A percentile compares a stretch with the other conserved stretches of the same genome.
Evolutionary conservation across 2,329 filamentous ascomycete genomes (phyloP).

Genomic region (Monilinia fructigena): DNA sequence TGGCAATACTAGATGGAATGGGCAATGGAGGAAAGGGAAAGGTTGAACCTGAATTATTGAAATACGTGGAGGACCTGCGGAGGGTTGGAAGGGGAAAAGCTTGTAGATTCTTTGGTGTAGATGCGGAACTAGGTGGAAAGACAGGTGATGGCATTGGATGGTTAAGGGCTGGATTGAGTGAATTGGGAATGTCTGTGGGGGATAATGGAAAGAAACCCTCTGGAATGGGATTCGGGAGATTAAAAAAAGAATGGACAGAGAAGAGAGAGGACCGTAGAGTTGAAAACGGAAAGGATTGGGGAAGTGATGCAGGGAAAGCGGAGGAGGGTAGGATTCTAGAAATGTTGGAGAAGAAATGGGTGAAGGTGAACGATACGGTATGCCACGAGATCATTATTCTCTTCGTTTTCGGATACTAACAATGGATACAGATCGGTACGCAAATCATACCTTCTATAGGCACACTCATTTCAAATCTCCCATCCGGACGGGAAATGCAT

Average conservation of each 20-base stretch:
- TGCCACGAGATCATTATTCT: constrained; percentile 38
- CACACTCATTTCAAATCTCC: constrained; percentile 73
- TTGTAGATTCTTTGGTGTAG: constrained; percentile 86
- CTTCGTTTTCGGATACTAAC: constrained; percentile 18
- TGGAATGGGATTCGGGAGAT: constrained; percentile 56
- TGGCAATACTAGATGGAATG: constrained; percentile 49
- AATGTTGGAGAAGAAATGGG: constrained; percentile 86
- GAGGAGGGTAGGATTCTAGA: constrained; percentile 86
- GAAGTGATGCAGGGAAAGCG: constrained; percentile 75
- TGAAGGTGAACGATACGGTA: constrained; percentile 89
- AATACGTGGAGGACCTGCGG: constrained; percentile 74
- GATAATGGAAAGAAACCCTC: constrained; percentile 51
- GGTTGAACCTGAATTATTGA: constrained; percentile 64
- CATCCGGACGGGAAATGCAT: constrained; percentile 85
- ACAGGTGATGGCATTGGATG: constrained; percentile 85
- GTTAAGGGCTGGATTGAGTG: constrained; percentile 73
- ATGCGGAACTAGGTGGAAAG: constrained; percentile 79
- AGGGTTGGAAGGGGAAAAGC: constrained; percentile 78
- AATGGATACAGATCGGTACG: constrained; percentile 65
- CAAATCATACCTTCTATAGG: constrained; percentile 72
- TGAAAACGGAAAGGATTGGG: constrained; percentile 72
- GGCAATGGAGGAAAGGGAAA: constrained; percentile 46
- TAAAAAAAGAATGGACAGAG: constrained; percentile 75
- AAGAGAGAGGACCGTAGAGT: constrained; percentile 76
- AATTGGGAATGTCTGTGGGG: constrained; percentile 61